Evolutionary conservation across 2,329 filamentous ascomycete species (phyloP).

Genomic region (Neofusicoccum parvum): DNA sequence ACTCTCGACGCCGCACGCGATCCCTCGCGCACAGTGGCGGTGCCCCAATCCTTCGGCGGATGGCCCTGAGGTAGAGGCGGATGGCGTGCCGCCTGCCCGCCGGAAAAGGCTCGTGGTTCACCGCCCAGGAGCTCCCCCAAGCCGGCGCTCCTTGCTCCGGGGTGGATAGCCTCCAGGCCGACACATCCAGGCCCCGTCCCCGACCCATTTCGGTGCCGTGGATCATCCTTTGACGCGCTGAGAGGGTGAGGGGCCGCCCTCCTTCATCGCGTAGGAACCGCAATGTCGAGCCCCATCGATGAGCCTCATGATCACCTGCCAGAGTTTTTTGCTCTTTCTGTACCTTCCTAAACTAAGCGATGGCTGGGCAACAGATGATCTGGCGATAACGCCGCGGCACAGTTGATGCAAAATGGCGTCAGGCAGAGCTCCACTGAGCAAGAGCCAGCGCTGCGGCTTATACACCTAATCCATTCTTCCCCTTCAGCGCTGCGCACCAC

Average conservation of each 20-base stretch:
- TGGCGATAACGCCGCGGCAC: background rate
- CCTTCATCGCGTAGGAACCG: background rate
- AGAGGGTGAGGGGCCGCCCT: background rate
- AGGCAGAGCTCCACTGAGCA: background rate
- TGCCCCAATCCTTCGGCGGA: background rate
- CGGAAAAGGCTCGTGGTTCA: background rate
- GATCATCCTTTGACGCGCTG: background rate
- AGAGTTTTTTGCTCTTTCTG: background rate
- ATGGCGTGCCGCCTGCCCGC: background rate
- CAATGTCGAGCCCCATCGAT: background rate
- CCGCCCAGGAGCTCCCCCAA: background rate
- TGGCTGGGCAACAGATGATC: background rate
- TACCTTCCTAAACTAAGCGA: conserved; percentile 14
- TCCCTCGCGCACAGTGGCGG: too few relatives aligned
- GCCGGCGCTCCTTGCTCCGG: background rate
- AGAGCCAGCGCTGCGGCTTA: background rate
- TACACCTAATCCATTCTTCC: background rate
- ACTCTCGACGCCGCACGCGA: background rate
- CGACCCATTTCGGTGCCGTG: background rate
- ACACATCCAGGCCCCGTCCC: background rate
- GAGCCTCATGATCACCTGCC: background rate
- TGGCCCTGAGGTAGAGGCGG: background rate
- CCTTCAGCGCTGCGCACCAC: too few relatives aligned
- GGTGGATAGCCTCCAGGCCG: background rate
- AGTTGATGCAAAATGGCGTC: background rate